These are phyloP conservation scores for Fusarium neocosmosporiellum DNA, from an alignment of 2,329 filamentous ascomycete species.

Conservation along the genomic window DNA sequence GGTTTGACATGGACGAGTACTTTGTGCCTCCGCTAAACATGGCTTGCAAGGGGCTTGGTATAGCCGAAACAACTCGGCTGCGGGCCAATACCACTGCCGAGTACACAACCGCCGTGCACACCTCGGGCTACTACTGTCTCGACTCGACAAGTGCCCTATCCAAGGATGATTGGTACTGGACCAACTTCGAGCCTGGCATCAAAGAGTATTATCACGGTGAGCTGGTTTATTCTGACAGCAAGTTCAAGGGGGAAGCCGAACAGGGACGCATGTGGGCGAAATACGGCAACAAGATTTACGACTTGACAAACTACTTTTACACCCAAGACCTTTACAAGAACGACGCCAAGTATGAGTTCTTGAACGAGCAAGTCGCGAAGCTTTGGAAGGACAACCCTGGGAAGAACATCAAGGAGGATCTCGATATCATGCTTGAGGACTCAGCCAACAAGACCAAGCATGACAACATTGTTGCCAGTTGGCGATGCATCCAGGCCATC, in stretches of 20 bases:
- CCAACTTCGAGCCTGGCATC: slow-evolving; percentile 81
- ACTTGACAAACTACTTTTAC: slow-evolving; percentile 91
- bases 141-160: slow-evolving; percentile 69
- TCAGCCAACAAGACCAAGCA: slow-evolving; percentile 63
- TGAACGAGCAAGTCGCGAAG: slow-evolving; percentile 74
- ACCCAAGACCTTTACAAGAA: slow-evolving; percentile 72
- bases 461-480: slow-evolving; percentile 69
- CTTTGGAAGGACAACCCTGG: slow-evolving; percentile 82
- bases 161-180: slow-evolving; percentile 79
- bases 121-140: slow-evolving; percentile 71
- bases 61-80: slow-evolving; percentile 65
- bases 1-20: slow-evolving; percentile 82
- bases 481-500: slow-evolving; percentile 83
- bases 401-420: slow-evolving; percentile 76
- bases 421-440: slow-evolving; percentile 65
- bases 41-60: slow-evolving; percentile 80
- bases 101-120: slow-evolving; percentile 71
- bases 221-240: slow-evolving; percentile 75
- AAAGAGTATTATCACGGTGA: slow-evolving; percentile 89
- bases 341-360: slow-evolving; percentile 71
- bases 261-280: slow-evolving; percentile 82
- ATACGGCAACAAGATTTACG: slow-evolving; percentile 81
- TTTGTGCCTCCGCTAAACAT: slow-evolving; percentile 82
- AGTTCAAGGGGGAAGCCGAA: slow-evolving; percentile 73
- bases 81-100: slow-evolving; percentile 72